Percentiles rank a stretch among this genome's conserved stretches.
These are phyloP conservation scores for Xylaria intraflava DNA, from an alignment of 495 filamentous ascomycete genomes.

Conservation along the genomic window DNA sequence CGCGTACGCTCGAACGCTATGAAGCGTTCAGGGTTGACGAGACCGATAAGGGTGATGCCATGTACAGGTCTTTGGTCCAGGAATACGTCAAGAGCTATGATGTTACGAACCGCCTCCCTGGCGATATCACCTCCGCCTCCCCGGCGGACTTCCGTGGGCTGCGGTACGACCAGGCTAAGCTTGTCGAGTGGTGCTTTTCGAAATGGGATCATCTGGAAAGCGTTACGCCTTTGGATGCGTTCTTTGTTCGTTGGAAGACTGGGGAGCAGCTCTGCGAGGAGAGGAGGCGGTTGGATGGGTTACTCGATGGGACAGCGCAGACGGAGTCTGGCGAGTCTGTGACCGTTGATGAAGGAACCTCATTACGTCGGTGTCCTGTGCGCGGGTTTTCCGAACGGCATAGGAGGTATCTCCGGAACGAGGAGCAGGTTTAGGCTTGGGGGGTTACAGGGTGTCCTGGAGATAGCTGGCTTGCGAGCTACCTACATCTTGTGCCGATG, in stretches of 20 bases:
- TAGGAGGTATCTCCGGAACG: too few species aligned
- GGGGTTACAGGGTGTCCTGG: too few species aligned
- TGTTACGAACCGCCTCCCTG: background rate
- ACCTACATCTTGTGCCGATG: too few species aligned
- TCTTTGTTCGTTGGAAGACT: slow-evolving; percentile 4
- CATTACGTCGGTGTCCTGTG: too few species aligned
- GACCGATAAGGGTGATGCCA: background rate
- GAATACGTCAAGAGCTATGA: background rate
- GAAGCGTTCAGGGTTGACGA: background rate
- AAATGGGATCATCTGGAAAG: background rate
- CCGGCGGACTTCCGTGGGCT: background rate
- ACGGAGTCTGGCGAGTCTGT: too few species aligned
- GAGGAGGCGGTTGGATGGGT: background rate
- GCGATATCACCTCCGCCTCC: background rate
- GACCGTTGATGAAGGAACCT: too few species aligned
- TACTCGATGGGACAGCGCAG: background rate
- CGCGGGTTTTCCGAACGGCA: too few species aligned
- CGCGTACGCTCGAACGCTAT: background rate
- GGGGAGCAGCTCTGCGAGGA: background rate
- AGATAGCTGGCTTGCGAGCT: too few species aligned
- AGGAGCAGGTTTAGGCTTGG: too few species aligned
- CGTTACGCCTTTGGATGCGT: background rate
- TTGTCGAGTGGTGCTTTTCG: background rate
- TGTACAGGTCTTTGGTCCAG: too few species aligned
- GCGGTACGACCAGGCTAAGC: background rate